Conservation (phyloP, 495 filamentous ascomycete genomes). For the Penicillium odoratum region DNA sequence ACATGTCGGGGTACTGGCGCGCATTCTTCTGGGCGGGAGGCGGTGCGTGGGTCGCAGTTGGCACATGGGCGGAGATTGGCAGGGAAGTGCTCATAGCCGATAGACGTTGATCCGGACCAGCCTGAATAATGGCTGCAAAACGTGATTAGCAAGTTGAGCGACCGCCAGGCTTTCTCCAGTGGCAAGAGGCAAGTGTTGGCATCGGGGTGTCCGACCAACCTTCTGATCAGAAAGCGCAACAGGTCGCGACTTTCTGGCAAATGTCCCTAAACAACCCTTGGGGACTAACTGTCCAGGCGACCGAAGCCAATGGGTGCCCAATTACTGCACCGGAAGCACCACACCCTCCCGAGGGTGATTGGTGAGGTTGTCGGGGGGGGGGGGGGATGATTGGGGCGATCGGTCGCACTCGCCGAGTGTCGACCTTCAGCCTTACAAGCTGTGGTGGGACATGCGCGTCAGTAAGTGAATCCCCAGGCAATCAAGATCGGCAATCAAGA, state of each 20-base stretch:
- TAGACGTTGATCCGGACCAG: conserved; percentile 36
- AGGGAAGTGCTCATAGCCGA: conserved; percentile 48
- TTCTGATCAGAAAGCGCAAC: conserved; percentile 19
- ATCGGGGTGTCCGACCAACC: conserved; percentile 23
- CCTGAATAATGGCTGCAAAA: conserved; percentile 30
- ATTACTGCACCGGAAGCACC: conserved; percentile 25
- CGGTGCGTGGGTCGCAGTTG: conserved; percentile 29
- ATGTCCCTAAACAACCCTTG: background rate
- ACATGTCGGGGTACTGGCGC: conserved; percentile 41
- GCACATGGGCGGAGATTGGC: conserved; percentile 35
- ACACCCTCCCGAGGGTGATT: conserved; percentile 24
- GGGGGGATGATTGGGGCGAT: conserved; percentile 19
- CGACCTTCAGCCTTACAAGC: conserved; percentile 24
- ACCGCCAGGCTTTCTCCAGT: background rate
- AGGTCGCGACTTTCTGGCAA: background rate
- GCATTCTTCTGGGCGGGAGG: conserved; percentile 35
- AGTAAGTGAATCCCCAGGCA: conserved; percentile 15
- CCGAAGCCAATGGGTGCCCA: conserved; percentile 7
- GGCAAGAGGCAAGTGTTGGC: conserved; percentile 9
- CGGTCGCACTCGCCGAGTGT: conserved; percentile 33
- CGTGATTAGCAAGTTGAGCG: conserved; percentile 24
- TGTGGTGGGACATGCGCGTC: conserved; percentile 13
- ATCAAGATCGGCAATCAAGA: conserved; percentile 23
- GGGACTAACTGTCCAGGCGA: background rate
- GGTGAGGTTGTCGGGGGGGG: conserved; percentile 18